A percentile compares a stretch with the other conserved stretches of the same genome.
phyloP scores from a whole-genome alignment of 1,139 yeast species.

The Geotrichum klebahnii region DNA sequence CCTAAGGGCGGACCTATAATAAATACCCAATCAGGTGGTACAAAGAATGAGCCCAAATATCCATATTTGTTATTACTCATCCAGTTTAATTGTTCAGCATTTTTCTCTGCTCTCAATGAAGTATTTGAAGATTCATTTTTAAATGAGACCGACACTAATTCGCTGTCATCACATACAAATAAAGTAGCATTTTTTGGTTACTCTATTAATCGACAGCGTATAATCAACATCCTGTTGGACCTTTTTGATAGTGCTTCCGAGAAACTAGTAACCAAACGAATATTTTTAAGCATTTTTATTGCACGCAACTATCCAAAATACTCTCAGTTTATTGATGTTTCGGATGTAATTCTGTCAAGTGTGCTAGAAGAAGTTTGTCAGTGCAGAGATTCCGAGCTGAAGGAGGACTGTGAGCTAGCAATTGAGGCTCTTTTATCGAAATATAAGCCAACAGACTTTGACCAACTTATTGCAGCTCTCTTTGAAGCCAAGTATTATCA shows the following conservation, averaged over 20 bases:
- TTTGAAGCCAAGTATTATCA: constrained; percentile 52
- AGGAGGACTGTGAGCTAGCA: constrained; percentile 67
- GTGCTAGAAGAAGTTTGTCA: constrained; percentile 51
- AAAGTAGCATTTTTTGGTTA: constrained; percentile 8
- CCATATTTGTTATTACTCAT: constrained; percentile 56
- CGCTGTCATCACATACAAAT: constrained; percentile 6
- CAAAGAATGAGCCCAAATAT: constrained; percentile 13
- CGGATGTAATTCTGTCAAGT: constrained; percentile 51
- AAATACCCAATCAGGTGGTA: not conserved
- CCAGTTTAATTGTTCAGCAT: constrained; percentile 50
- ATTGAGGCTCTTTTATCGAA: constrained; percentile 60
- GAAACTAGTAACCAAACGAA: constrained; percentile 31
- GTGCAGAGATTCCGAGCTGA: constrained; percentile 37
- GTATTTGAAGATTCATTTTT: constrained; percentile 69
- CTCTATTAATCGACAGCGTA: constrained; percentile 57
- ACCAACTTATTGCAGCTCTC: constrained; percentile 48
- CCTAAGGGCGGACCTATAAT: constrained; percentile 39
- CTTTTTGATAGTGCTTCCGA: constrained; percentile 35
- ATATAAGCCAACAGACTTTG: constrained; percentile 50
- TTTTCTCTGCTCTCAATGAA: constrained; percentile 65
- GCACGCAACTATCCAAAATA: constrained; percentile 77
- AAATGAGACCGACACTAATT: constrained; percentile 40
- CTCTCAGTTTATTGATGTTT: constrained; percentile 64
- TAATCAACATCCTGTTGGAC: constrained; percentile 60
- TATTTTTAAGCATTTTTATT: constrained; percentile 58